Base-by-base conservation (phyloP, 2,329 filamentous ascomycete species). In the Aspergillus neotritici region DNA sequence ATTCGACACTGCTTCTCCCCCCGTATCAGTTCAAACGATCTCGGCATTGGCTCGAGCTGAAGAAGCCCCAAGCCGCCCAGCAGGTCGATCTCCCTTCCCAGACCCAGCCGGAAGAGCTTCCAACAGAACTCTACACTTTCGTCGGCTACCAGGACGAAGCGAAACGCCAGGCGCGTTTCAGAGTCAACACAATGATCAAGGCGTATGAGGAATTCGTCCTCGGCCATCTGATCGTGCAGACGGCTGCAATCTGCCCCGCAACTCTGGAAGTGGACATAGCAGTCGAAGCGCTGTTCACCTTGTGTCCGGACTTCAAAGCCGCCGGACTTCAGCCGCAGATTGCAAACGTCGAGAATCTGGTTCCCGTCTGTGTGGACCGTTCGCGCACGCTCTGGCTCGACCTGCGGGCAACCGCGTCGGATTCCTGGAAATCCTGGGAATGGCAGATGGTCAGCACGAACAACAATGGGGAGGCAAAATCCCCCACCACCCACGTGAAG, bases 21-120 rank as follows among this genome's bases (percentile, higher is more conserved):
- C 65, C 69, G 0, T 72, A 72, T 42, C 69, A 72, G 34, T 73
- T 74, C 44, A 68, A 71, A 11, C 63, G 65, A 34, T 37, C 53
- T 0, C 39, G 51, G 1, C 68, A 71, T 46, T 72, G 68, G 68
- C 31, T 71, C 4, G 58, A 66, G 2, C 38, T 65, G 3, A 66
- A 28, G 34, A 30, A 21, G 25, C 48, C 53, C 40, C 21, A 41
- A 47, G 25, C 6, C 17, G 31, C n/a, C 34, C 43, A 21, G 37
- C 31, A n/a, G n/a, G n/a, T n/a, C n/a, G n/a, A n/a, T n/a, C n/a
- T n/a, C n/a, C n/a, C n/a, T n/a, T 2, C 15, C 30, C 15, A 34
- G 14, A 13, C 29, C 14, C 7, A 41, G 40, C 38, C 31, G 5
- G n/a, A n/a, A 15, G 40, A 46, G 14, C 25, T 39, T 11, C 46